Conservation (phyloP, 2,329 filamentous ascomycete genomes). For the Colletotrichum tropicale region DNA sequence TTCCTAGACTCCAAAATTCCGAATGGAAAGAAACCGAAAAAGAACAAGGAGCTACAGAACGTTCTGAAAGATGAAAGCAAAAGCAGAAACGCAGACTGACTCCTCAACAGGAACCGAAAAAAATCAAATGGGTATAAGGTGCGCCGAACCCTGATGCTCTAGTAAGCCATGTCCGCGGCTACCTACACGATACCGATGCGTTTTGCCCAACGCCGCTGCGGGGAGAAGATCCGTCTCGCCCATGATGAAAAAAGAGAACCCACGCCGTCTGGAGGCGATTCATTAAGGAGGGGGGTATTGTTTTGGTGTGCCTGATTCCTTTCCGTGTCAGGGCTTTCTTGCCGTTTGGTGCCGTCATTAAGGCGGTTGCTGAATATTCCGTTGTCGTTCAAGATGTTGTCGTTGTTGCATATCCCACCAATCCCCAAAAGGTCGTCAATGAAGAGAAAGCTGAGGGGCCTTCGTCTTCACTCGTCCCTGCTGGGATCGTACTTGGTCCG, state of each 20-base stretch:
- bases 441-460: not conserved
- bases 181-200: not conserved
- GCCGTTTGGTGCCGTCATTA: not conserved
- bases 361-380: not conserved
- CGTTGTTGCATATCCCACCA: not conserved
- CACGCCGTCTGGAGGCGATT: not conserved
- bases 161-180: not conserved
- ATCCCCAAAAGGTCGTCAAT: not conserved
- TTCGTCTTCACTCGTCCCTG: not conserved
- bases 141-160: not conserved
- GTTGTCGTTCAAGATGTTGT: not conserved
- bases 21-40: not conserved
- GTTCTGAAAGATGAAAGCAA: not conserved
- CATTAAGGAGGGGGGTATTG: not conserved
- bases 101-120: not conserved
- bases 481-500: not conserved
- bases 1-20: not conserved
- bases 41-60: not conserved
- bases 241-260: not conserved
- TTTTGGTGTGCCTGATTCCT: not conserved
- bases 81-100: not conserved
- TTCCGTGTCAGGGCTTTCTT: not conserved
- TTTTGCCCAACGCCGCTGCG: not conserved
- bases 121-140: conserved; percentile 19
- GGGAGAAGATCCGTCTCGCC: not conserved